Base-by-base conservation (phyloP, 192 early-diverging fungal species). In the Kickxella alabastrina region DNA sequence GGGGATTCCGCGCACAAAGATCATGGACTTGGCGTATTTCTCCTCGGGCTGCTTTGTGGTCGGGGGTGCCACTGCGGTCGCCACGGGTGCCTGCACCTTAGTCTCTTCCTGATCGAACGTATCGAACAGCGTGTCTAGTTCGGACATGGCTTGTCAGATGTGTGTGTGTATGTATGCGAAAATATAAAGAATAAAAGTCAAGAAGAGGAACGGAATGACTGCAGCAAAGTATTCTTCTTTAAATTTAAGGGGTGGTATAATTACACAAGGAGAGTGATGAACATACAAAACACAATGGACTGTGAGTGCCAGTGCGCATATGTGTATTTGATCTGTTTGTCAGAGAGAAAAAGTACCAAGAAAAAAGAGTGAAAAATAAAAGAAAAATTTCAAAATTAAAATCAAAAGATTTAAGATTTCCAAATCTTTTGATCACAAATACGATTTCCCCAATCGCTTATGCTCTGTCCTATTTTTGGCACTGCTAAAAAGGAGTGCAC, bases 1-100 rank as follows among this genome's bases (percentile, higher is more conserved):
- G 18, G 95, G 95, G 31, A 98, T 78, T 4, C 82, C 84, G 24
- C 91, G 83, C 32, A 98, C 92, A 64, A 96, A 98, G 13, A 98
- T 77, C 27, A 83, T 91, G 22, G 85, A 79, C 45, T 82, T 85
- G 45, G 74, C 31, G 49, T 75, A 68, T 38, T 66, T 75, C 31
- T 74, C 70, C 29, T 55, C 46, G 10, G 65, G 59, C 34, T 56
- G 59, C 29, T 56, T 59, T 43, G 46, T 12, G 19, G 35, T 17
- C 2, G 22, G 19, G 14, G 53, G 10, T 47, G 34, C 25, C 45
- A n/a, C 38, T 35, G 27, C 13, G 25, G 13, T 8, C 52, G 46
- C 27, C 13, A 17, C 27, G 0, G 42, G 44, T 15, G 60, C 52
- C 49, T 62, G 43, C 47, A 45, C 36, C 40, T 40, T 21, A 34